These are phyloP conservation scores for Chlamydomonas reinhardtii DNA, from an alignment of 163 green algal genomes.

Conservation along the genomic window DNA sequence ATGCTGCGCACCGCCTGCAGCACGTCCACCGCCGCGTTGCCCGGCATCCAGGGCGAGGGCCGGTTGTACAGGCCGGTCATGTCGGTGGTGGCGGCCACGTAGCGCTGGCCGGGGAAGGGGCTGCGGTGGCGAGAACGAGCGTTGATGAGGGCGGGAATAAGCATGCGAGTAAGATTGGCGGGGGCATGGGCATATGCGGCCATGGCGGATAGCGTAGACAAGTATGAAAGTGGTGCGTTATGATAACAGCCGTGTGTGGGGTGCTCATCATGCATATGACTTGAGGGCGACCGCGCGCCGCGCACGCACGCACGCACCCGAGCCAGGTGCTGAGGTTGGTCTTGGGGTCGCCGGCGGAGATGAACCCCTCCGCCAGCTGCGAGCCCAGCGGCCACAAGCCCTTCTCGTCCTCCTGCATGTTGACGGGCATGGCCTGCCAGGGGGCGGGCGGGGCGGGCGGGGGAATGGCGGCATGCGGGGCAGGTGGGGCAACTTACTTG, in stretches of 20 bases:
- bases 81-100: neutral
- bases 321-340: constrained; percentile 11
- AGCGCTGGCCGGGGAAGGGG: neutral
- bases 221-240: no score
- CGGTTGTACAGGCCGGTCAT: constrained; percentile 39
- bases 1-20: constrained; percentile 6
- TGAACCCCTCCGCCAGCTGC: neutral
- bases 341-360: neutral
- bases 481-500: no score
- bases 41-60: constrained; percentile 2
- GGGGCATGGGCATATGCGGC: no score
- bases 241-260: no score
- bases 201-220: no score
- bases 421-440: neutral
- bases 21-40: constrained; percentile 25
- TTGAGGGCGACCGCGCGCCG: no score
- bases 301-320: no score
- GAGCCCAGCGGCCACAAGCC: constrained; percentile 9
- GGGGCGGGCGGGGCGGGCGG: no score
- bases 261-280: no score
- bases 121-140: no score
- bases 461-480: neutral
- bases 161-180: no score
- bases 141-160: no score
- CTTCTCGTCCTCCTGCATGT: constrained; percentile 18